Conservation (phyloP, 352 stramenopile species). For the Globisporangium parvum region DNA sequence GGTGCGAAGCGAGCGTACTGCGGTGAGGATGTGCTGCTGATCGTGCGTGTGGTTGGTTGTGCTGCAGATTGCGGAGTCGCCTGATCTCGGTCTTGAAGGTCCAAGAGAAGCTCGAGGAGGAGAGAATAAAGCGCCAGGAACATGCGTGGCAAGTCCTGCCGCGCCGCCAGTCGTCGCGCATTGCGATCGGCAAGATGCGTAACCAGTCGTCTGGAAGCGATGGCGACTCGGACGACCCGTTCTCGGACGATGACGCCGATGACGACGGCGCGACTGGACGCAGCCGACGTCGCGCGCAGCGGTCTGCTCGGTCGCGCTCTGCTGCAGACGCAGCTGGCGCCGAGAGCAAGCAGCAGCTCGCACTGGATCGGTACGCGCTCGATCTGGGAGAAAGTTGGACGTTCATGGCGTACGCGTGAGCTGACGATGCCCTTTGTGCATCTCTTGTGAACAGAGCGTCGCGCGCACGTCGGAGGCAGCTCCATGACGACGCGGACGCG, state of each 20-base stretch:
- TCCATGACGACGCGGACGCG: slow-evolving; percentile 24
- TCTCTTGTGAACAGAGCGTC: slow-evolving; percentile 40
- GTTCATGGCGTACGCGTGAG: not conserved
- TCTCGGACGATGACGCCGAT: slow-evolving; percentile 22
- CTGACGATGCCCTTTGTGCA: not conserved
- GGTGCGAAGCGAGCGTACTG: not conserved
- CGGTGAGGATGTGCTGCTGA: not conserved
- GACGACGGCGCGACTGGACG: slow-evolving; percentile 2
- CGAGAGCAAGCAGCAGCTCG: slow-evolving; percentile 24
- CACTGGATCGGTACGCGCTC: slow-evolving; percentile 47
- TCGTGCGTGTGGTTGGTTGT: not conserved
- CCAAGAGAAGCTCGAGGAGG: slow-evolving; percentile 62
- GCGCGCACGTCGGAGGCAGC: slow-evolving; percentile 50
- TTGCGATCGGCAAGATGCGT: slow-evolving; percentile 76
- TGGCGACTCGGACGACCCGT: slow-evolving; percentile 27
- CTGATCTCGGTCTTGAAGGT: slow-evolving; percentile 78
- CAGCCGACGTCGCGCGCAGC: not conserved
- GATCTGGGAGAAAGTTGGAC: not conserved
- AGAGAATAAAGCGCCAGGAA: slow-evolving; percentile 63
- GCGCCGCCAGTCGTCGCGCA: slow-evolving; percentile 75
- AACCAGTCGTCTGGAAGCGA: slow-evolving; percentile 41
- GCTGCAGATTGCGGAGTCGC: slow-evolving; percentile 45
- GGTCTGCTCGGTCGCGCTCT: slow-evolving; percentile 7
- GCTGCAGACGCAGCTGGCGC: slow-evolving; percentile 4
- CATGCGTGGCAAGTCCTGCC: slow-evolving; percentile 71